Conservation (phyloP, 495 filamentous ascomycete species). For the Jackrogersella multiformis region DNA sequence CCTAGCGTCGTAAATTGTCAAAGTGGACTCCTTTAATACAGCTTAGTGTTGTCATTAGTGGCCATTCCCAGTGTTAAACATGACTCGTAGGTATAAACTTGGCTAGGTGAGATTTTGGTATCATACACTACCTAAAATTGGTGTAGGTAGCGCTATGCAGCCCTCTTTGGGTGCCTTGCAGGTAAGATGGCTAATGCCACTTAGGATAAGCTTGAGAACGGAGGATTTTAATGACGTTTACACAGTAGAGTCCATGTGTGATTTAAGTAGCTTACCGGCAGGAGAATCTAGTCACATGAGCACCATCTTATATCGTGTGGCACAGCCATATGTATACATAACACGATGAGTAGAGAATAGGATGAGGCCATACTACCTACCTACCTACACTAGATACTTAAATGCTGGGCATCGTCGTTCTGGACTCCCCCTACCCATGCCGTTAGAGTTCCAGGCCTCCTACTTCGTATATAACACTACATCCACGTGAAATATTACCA, state of each 20-base stretch:
- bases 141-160: constrained; percentile 25
- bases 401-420: constrained; percentile 8
- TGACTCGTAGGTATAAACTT: constrained; percentile 1
- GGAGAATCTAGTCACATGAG: constrained; percentile 35
- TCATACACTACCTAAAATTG: neutral
- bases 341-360: constrained; percentile 7
- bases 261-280: constrained; percentile 39
- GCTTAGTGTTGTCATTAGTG: too few relatives aligned
- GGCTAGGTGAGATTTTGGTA: constrained; percentile 24
- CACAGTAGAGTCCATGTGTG: constrained; percentile 24
- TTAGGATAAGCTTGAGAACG: constrained; percentile 17
- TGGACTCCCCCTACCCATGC: constrained; percentile 12
- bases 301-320: constrained; percentile 13
- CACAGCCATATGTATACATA: constrained; percentile 14
- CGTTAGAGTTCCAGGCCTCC: constrained; percentile 7
- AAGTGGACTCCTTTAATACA: constrained; percentile 1
- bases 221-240: constrained; percentile 28
- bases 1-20: neutral
- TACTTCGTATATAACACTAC: constrained; percentile 14
- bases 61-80: constrained; percentile 8
- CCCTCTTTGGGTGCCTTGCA: constrained; percentile 36
- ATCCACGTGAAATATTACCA: constrained; percentile 17
- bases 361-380: too few relatives aligned
- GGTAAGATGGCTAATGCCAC: constrained; percentile 26
- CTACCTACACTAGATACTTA: too few relatives aligned